Evolutionary conservation across 257 asterid genomes (phyloP).

Genomic region (Ilex aquifolium): DNA sequence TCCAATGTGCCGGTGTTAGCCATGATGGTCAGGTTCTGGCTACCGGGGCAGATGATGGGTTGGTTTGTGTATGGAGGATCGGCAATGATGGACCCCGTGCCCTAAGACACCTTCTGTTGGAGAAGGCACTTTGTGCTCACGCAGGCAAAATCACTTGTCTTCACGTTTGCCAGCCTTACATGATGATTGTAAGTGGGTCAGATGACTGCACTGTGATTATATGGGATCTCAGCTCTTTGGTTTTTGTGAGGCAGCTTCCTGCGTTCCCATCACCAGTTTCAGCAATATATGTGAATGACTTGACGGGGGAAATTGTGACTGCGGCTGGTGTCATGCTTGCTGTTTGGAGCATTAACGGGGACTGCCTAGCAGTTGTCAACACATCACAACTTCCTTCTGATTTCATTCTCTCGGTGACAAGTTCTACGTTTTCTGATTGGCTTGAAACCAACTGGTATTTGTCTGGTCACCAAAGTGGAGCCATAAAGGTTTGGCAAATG

Average conservation of each 20-base stretch:
- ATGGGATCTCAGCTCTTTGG: conserved; percentile 96
- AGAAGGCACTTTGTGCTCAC: conserved; percentile 85
- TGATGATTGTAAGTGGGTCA: conserved; percentile 96
- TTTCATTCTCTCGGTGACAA: conserved; percentile 68
- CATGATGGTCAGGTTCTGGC: conserved; percentile 88
- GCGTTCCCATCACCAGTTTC: conserved; percentile 85
- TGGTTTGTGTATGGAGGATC: conserved; percentile 81
- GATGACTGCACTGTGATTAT: conserved; percentile 82
- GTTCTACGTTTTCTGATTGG: conserved; percentile 81
- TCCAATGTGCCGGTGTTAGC: conserved; percentile 80
- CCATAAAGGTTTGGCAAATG: conserved; percentile 92
- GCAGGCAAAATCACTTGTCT: conserved; percentile 79
- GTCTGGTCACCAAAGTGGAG: conserved; percentile 99
- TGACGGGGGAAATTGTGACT: conserved; percentile 82
- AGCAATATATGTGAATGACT: conserved; percentile 78
- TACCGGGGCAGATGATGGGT: conserved; percentile 91
- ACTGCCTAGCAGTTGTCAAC: conserved; percentile 90
- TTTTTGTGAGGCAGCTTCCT: conserved; percentile 80
- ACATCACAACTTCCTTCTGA: conserved; percentile 98
- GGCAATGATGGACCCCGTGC: conserved; percentile 77
- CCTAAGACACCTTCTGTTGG: conserved; percentile 52
- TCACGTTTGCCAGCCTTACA: conserved; percentile 91
- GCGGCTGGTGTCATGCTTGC: conserved; percentile 95
- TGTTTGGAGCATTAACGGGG: conserved; percentile 92
- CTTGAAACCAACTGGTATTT: conserved; percentile 73